Evolutionary conservation across 768 basidiomycete species (phyloP), one percentile per base, ranked within the genome.

Genomic region (Hebeloma cylindrosporum): DNA sequence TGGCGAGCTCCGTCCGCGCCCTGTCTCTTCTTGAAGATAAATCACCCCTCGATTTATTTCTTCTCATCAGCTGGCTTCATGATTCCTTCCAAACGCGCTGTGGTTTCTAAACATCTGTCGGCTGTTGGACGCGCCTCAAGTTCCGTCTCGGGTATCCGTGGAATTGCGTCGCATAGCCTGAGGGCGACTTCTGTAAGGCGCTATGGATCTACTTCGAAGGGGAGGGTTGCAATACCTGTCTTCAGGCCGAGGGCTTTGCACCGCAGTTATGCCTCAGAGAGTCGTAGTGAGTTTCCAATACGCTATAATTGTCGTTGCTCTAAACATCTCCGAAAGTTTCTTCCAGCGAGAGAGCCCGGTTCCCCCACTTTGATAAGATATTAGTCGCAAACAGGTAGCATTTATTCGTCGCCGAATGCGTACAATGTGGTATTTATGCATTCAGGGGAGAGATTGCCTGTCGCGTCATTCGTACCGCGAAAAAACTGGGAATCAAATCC

Each of bases 401-500:
- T 11, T 27, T 37, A 18, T 5, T 42, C 7, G 4, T 21, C 7
- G 5, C 20, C 8, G 18, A 23, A 9, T 32, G 22, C 45, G 16
- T 26, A 28, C 35, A 8, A 46, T 17, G 25, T 32, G 47, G n/a
- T 11, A 48, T 14, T 13, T 29, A 4, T 42, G 1, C 21, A 8
- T 26, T 10, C 50, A 95, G 93, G 64, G 93, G 93, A 35, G 93
- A 97, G 66, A 97, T 97, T 51, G 93, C 93, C 4, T 96, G 94
- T 63, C 84, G 93, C 14, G 90, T 97, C 32, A 95, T 95, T 43
- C 83, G 88, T 18, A 95, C 93, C 0, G 90, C 91, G 2, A 82
- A 74, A 63, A 88, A 86, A 59, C 71, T 96, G 3, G 93, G 94
- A 0, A 85, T 96, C 61, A 84, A 79, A 74, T 93, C 90, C 0